Evolutionary conservation across 495 filamentous ascomycete genomes (phyloP), one percentile per base, ranked within the genome.

Genomic region (Polyplosphaeria fusca): DNA sequence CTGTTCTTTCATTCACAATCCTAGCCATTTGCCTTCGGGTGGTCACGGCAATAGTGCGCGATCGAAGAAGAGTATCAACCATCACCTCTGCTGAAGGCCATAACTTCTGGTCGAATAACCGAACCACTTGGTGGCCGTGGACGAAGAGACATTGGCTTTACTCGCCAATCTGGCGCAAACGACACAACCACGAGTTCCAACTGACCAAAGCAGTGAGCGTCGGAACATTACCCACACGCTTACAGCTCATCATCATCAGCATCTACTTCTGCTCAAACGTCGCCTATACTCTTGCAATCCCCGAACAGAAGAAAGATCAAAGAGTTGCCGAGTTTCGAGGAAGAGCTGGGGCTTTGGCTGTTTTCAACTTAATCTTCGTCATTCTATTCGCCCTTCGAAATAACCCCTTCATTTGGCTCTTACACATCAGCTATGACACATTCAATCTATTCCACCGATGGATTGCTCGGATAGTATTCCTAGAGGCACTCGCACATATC

Each of bases 381-480:
- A 82, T 86, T 69, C 66, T 82, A 40, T 67, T 77, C 56, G 81
- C 83, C 2, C 66, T 85, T 24, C 73, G 79, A 24, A 79, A 79
- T 58, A 85, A 81, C 20, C 80, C 83, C 0, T 82, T 89, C 25
- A 78, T 81, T 62, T 69, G 73, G 18, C 69, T 84, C 58, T 74
- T 88, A 13, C 79, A 79, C 58, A 76, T 89, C 26, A 84, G 85
- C 2, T 91, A 84, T 64, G 86, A 89, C 63, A 85, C 82, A 5
- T 92, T 84, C 78, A 92, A 90, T 67, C 73, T 91, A 41, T 76
- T 90, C 41, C 88, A 92, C 68, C 80, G 88, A 46, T 92, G 86
- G 86, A 73, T 88, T 20, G 87, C 84, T 49, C 81, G 87, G 32
- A 86, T 91, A 41, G 84, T 91, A 26, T 75, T 83, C 4, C 59